Conservation (phyloP, 2,329 filamentous ascomycete genomes). For the Penicillium sp. region DNA sequence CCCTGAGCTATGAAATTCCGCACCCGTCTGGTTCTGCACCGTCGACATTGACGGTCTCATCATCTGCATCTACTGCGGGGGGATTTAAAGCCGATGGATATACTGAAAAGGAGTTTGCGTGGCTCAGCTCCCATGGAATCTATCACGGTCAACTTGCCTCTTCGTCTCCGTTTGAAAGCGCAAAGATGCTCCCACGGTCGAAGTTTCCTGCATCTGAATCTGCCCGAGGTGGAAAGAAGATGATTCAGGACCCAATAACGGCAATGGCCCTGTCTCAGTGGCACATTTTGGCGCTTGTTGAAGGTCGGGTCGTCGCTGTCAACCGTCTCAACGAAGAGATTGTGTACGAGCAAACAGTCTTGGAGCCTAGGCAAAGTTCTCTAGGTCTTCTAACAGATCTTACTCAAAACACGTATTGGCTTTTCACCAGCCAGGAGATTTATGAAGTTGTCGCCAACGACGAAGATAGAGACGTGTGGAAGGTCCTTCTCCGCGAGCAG, state of each 20-base stretch:
- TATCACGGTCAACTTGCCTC: conserved; percentile 79
- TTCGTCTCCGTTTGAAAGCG: conserved; percentile 69
- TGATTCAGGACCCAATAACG: conserved; percentile 70
- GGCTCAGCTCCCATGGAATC: conserved; percentile 84
- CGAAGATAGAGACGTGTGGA: conserved; percentile 91
- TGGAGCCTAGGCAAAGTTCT: conserved; percentile 74
- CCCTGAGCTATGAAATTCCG: conserved; percentile 70
- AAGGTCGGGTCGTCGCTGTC: conserved; percentile 76
- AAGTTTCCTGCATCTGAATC: conserved; percentile 70
- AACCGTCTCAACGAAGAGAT: conserved; percentile 84
- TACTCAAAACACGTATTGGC: conserved; percentile 96
- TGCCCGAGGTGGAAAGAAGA: conserved; percentile 62
- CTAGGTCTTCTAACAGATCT: conserved; percentile 85
- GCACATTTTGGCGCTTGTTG: conserved; percentile 83
- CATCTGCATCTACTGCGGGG: conserved; percentile 61
- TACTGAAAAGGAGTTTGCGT: conserved; percentile 70
- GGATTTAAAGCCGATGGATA: conserved; percentile 52
- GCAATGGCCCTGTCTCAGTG: conserved; percentile 88
- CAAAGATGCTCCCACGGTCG: conserved; percentile 72
- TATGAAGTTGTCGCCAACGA: conserved; percentile 90
- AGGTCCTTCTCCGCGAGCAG: conserved; percentile 81
- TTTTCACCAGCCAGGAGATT: conserved; percentile 87
- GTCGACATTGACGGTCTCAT: conserved; percentile 72
- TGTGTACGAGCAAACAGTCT: conserved; percentile 82
- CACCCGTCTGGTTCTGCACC: conserved; percentile 59